phyloP scores from a whole-genome alignment of 139 green algal genomes.

The Chlorella sorokiniana region DNA sequence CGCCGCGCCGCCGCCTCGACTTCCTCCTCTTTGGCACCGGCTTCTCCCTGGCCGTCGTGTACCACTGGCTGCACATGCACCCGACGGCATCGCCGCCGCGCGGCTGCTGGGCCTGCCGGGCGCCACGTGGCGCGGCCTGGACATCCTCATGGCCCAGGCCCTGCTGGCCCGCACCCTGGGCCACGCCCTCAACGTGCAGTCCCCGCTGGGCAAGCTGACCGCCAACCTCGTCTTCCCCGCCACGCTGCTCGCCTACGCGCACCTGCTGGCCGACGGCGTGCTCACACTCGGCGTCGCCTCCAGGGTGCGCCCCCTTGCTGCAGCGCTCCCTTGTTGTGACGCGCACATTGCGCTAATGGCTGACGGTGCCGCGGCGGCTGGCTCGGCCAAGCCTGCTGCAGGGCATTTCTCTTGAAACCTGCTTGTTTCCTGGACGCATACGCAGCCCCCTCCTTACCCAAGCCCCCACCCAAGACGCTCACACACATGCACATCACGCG shows the following conservation, averaged over 20 bases:
- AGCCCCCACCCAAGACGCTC: background rate
- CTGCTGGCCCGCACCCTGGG: conserved; percentile 39
- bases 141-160: conserved; percentile 37
- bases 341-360: no score
- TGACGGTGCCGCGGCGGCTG: no score
- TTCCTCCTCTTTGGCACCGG: conserved; percentile 19
- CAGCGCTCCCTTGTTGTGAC: background rate
- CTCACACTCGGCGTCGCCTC: conserved; percentile 23
- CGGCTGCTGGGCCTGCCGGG: conserved; percentile 25
- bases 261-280: conserved; percentile 22
- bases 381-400: no score
- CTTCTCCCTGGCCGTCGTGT: conserved; percentile 23
- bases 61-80: conserved; percentile 16
- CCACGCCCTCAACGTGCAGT: conserved; percentile 28
- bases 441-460: background rate
- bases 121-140: conserved; percentile 34
- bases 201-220: background rate
- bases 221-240: conserved; percentile 21
- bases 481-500: background rate
- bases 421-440: background rate
- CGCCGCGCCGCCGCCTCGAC: background rate
- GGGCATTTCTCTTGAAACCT: no score
- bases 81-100: conserved; percentile 19
- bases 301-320: background rate
- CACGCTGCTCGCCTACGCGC: background rate